A percentile compares a stretch with the other conserved stretches of the same genome.
phyloP scores from a whole-genome alignment of 305 asterid species.

The Lippia alba region DNA sequence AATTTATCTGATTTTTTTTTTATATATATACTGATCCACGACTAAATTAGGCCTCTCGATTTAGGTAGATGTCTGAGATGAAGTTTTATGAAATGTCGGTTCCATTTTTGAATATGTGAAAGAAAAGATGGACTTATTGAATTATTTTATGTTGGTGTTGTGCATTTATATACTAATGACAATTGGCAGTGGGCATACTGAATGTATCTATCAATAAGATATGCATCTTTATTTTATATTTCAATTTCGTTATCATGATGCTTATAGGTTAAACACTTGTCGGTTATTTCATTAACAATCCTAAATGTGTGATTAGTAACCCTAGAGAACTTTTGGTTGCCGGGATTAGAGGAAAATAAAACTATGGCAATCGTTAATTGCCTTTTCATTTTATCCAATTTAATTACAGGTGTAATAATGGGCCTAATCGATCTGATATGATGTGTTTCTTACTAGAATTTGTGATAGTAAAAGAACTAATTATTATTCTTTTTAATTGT shows the following conservation, averaged over 20 bases:
- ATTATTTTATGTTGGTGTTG: conserved; percentile 23
- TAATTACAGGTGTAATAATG: no score
- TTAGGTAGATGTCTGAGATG: background rate
- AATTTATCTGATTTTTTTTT: background rate
- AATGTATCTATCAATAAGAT: conserved; percentile 38
- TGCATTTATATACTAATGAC: conserved; percentile 32
- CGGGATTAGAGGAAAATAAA: background rate
- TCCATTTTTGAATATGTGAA: conserved; percentile 33
- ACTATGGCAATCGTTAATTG: background rate
- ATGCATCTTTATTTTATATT: conserved; percentile 32
- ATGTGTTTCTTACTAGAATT: background rate
- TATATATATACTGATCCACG: background rate
- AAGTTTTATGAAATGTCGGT: conserved; percentile 25
- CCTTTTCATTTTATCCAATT: background rate
- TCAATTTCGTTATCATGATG: conserved; percentile 27
- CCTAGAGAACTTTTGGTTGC: background rate
- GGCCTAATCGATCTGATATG: background rate
- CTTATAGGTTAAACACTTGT: conserved; percentile 33
- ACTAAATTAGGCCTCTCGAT: background rate
- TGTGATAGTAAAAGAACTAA: no score
- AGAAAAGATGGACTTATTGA: conserved; percentile 19
- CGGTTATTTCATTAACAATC: conserved; percentile 18
- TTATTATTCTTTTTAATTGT: no score
- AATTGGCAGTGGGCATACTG: conserved; percentile 42
- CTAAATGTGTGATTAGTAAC: conserved; percentile 3